Evolutionary conservation across 2,329 filamentous ascomycete species (phyloP), one percentile per base, ranked within the genome.

Genomic region (Verticillium nubilum): DNA sequence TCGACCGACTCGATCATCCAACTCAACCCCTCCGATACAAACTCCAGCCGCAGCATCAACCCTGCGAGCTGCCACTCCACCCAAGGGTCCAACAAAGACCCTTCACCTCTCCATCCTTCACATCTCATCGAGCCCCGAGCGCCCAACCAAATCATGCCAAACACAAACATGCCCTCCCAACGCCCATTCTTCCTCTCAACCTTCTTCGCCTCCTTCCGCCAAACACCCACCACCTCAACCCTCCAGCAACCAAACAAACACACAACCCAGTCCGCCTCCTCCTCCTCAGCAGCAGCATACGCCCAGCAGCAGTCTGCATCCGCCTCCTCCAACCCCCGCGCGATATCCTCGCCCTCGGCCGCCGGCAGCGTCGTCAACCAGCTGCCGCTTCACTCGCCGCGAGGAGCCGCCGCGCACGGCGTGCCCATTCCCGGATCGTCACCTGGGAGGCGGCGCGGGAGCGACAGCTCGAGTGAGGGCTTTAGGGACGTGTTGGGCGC

Each of bases 391-490:
- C 71, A 70, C 59, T 69, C 64, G 4, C 66, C 65, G 13, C 59
- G 59, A 53, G 50, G 50, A 23, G 27, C 4, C 25, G 50, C 23
- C 3, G 7, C 25, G 25, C 37, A 66, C 60, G 62, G 60, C 57
- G 78, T 81, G 19, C 78, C 78, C 35, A 78, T 77, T 37, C 76
- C 72, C 7, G 68, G 67, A 15, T 68, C 72, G 13, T 63, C 69
- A 29, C 58, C 65, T 27, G 59, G 58, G 29, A 75, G 79, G 15
- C 79, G 88, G 59, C 80, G 90, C 59, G 90, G 89, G 27, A 91
- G 88, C 65, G 89, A 92, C 66, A 91, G 87, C 72, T 89, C 85
- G 63, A 87, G 82, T 58, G 90, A 92, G 68, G 90, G 89, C 1
- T 92, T 92, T 71, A 79, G 88, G 57, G 89, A 92, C 62, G 87